A percentile compares a stretch with the other conserved stretches of the same genome.
Conservation (phyloP, 2,329 filamentous ascomycete genomes). For the Emericellopsis atlantica region DNA sequence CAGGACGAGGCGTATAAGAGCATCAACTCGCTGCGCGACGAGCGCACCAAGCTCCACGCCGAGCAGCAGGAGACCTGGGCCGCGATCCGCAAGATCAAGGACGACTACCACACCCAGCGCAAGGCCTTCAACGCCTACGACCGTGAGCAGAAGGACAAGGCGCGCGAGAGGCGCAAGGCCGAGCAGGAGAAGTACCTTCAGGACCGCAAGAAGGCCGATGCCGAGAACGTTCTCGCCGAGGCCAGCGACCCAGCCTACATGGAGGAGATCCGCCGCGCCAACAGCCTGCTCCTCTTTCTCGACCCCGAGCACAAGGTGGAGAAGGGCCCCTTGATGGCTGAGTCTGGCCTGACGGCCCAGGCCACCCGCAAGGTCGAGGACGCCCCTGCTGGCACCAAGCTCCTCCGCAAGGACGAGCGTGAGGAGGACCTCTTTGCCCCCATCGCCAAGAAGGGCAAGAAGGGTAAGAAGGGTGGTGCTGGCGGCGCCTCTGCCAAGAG, state of each 20-base stretch:
- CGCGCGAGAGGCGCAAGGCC: slow-evolving; percentile 64
- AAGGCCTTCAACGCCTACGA: slow-evolving; percentile 78
- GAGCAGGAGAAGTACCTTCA: slow-evolving; percentile 66
- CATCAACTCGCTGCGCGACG: slow-evolving; percentile 71
- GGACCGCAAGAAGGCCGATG: slow-evolving; percentile 63
- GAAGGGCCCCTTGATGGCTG: slow-evolving; percentile 50
- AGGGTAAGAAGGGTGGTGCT: slow-evolving; percentile 54
- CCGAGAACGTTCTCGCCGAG: slow-evolving; percentile 65
- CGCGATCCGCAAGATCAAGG: slow-evolving; percentile 76
- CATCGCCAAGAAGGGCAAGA: slow-evolving; percentile 77
- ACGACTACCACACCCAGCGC: slow-evolving; percentile 71
- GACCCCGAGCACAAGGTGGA: slow-evolving; percentile 61
- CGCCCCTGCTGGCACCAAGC: slow-evolving; percentile 69
- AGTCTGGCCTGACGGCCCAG: slow-evolving; percentile 65
- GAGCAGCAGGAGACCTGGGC: slow-evolving; percentile 80
- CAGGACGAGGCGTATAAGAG: slow-evolving; percentile 86
- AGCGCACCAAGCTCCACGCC: slow-evolving; percentile 69
- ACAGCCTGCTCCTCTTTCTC: slow-evolving; percentile 81
- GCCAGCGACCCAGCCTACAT: slow-evolving; percentile 79
- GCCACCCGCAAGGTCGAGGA: slow-evolving; percentile 76
- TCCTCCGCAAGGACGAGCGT: slow-evolving; percentile 76
- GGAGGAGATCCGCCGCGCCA: slow-evolving; percentile 82
- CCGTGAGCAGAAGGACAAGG: slow-evolving; percentile 65
- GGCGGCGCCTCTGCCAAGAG: slow-evolving; percentile 34
- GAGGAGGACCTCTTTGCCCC: slow-evolving; percentile 72